Base-by-base conservation (phyloP, 2,329 filamentous ascomycete species). In the Pseudocercospora crystallina region DNA sequence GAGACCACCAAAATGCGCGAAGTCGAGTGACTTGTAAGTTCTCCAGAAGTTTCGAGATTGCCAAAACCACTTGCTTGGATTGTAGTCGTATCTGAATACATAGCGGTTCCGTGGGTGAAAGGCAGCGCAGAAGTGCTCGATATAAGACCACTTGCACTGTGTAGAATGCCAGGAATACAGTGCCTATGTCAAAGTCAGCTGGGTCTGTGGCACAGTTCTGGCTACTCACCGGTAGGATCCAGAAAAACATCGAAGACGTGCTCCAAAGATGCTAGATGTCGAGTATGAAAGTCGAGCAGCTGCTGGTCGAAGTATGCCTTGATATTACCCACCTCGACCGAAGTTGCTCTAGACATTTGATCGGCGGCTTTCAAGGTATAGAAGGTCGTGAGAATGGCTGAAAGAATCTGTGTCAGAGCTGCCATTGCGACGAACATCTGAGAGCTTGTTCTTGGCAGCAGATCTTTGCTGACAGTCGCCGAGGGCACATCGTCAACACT, bases 1-100 rank as follows among this genome's bases (percentile, higher is more conserved):
- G 59, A 11, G 54, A 58, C 59, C 59, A 61, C 59, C 59, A 61
- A 40, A 61, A 61, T 8, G 59, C 52, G 15, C 59, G 47, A 3
- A 61, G 43, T 15, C 59, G 50, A 17, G 57, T 54, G 10, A 59
- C 57, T 46, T 56, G 59, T 8, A 61, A 48, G 33, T 56, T 59
- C 31, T 56, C 54, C 8, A 61, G 49, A 12, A 59, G 51, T 17
- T 49, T 51, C 5, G 52, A 53, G 29, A 58, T 53, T n/a, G 53
- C 43, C 3, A 13, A 36, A 5, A 59, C 43, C 36, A 44, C 36
- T 10, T 51, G 35, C 29, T 57, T 59, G n/a, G 57, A 51, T 39
- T 49, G 44, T 5, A 38, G 31, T 32, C 54, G 59, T 10, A 57
- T 14, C 10, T 45, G 51, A 11, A 13, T 31, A 20, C 43, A 46